Evolutionary conservation across 2,329 filamentous ascomycete species (phyloP).

Genomic region (Epichloe coenophiala): DNA sequence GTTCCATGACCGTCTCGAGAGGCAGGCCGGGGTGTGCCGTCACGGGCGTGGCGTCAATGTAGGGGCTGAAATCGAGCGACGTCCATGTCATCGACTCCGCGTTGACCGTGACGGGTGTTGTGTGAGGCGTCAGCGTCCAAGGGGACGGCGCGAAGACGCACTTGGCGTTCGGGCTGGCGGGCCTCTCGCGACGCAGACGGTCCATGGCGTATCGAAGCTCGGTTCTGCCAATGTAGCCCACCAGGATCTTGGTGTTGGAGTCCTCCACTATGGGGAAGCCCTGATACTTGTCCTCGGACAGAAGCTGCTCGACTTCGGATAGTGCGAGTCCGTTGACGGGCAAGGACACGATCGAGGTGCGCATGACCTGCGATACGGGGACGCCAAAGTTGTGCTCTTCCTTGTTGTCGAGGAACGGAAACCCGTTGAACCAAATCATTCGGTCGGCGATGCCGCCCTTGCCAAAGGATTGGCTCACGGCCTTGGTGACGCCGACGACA

Average conservation of each 20-base stretch:
- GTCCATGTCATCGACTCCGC: constrained; percentile 39
- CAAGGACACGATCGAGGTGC: constrained; percentile 57
- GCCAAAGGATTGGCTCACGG: constrained; percentile 79
- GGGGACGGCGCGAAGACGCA: constrained; percentile 55
- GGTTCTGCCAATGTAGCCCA: constrained; percentile 87
- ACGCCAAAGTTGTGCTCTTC: constrained; percentile 96
- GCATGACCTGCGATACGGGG: constrained; percentile 85
- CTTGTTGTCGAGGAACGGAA: constrained; percentile 93
- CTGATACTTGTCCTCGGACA: constrained; percentile 70
- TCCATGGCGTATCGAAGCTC: constrained; percentile 87
- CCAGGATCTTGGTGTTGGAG: constrained; percentile 51
- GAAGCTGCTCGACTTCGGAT: constrained; percentile 60
- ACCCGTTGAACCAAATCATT: constrained; percentile 98
- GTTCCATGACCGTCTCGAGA: constrained; percentile 93
- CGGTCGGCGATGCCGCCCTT: constrained; percentile 93
- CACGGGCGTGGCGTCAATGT: constrained; percentile 79
- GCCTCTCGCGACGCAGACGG: constrained; percentile 56
- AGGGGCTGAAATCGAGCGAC: constrained; percentile 68
- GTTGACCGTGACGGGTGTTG: constrained; percentile 41
- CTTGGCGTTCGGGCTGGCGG: constrained; percentile 51
- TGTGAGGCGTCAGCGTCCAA: constrained; percentile 15
- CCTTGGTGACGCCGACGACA: constrained; percentile 92
- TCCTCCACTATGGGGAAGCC: constrained; percentile 88
- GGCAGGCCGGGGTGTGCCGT: constrained; percentile 83
- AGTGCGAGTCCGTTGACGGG: constrained; percentile 63